Evolutionary conservation across 2,329 filamentous ascomycete species (phyloP).

Genomic region (Epichloe festucae): DNA sequence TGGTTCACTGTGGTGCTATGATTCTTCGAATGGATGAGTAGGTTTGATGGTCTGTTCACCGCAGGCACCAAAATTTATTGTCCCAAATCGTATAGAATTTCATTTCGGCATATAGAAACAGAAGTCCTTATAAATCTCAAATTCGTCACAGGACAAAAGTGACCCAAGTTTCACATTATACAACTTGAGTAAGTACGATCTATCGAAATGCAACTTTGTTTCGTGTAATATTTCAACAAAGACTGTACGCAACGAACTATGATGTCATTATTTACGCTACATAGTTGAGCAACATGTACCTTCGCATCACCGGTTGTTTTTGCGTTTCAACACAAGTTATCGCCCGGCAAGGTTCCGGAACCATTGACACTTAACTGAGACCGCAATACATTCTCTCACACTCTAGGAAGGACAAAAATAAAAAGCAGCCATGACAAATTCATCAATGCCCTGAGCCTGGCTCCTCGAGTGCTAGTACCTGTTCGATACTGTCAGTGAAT

Average conservation of each 20-base stretch:
- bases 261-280: background rate
- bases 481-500: slow-evolving; percentile 14
- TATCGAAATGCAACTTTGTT: background rate
- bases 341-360: background rate
- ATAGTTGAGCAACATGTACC: background rate
- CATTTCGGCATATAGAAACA: too few relatives aligned
- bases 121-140: too few relatives aligned
- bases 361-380: background rate
- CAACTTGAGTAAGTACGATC: slow-evolving; percentile 17
- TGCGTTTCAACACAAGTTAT: background rate
- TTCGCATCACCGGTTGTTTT: background rate
- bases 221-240: too few relatives aligned
- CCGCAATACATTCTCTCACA: background rate
- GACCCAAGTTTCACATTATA: background rate
- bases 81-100: too few relatives aligned
- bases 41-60: background rate
- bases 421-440: slow-evolving; percentile 1
- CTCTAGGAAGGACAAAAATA: too few relatives aligned
- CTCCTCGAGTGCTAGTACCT: slow-evolving; percentile 37
- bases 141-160: too few relatives aligned
- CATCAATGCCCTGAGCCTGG: background rate
- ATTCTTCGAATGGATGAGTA: background rate
- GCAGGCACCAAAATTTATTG: too few relatives aligned
- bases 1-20: too few relatives aligned
- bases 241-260: background rate